Conservation (phyloP, 1,139 yeast species). For the Yamadazyma blattariae region DNA sequence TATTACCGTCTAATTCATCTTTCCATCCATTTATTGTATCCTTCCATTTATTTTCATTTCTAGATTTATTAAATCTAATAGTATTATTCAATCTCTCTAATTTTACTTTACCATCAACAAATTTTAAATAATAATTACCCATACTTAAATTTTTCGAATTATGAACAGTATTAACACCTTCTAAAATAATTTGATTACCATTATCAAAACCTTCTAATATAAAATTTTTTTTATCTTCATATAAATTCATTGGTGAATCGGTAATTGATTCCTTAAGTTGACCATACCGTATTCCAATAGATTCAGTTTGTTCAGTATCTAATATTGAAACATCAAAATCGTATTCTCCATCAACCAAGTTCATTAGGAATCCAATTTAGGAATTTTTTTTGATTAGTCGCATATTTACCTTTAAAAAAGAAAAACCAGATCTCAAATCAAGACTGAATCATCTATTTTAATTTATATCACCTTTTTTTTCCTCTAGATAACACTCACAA, state of each 20-base stretch:
- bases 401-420: too few relatives aligned
- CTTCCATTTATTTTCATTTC: constrained; percentile 26
- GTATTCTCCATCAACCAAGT: constrained; percentile 38
- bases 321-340: constrained; percentile 38
- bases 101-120: constrained; percentile 15
- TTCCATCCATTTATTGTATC: constrained; percentile 12
- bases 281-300: constrained; percentile 41
- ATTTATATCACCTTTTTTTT: too few relatives aligned
- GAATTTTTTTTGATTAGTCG: constrained; percentile 2
- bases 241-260: constrained; percentile 31
- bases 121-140: constrained; percentile 33
- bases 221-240: constrained; percentile 34
- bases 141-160: constrained; percentile 12
- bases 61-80: constrained; percentile 35
- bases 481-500: too few relatives aligned
- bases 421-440: too few relatives aligned
- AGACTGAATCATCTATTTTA: too few relatives aligned
- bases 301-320: constrained; percentile 6
- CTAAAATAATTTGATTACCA: constrained; percentile 32
- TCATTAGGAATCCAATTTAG: constrained; percentile 2
- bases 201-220: constrained; percentile 22
- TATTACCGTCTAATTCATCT: constrained; percentile 2
- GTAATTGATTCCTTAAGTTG: constrained; percentile 46
- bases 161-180: constrained; percentile 36
- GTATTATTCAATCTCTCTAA: constrained; percentile 27